Evolutionary conservation across 2,329 filamentous ascomycete genomes (phyloP).

Genomic region (Xylariaceae sp.): DNA sequence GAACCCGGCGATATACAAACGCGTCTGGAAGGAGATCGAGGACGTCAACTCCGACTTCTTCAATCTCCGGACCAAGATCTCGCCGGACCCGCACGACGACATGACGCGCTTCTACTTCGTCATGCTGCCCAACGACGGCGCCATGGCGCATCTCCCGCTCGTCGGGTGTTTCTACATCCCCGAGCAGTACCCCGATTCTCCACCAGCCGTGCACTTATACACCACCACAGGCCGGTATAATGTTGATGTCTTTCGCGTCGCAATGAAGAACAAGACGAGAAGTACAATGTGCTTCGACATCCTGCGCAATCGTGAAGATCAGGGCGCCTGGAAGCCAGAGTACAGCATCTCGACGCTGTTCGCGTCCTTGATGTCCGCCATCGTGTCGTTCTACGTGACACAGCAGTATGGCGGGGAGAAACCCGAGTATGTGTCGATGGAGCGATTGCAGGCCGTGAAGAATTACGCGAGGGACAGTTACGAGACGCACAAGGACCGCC

Average conservation of each 20-base stretch:
- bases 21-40: conserved; percentile 7
- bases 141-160: conserved; percentile 6
- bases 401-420: conserved; percentile 1
- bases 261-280: background rate
- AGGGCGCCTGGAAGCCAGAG: conserved; percentile 3
- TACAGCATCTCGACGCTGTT: conserved; percentile 7
- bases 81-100: conserved; percentile 4
- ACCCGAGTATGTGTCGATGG: conserved; percentile 9
- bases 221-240: conserved; percentile 7
- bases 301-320: conserved; percentile 1
- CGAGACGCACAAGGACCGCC: conserved; percentile 3
- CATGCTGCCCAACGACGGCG: conserved; percentile 8
- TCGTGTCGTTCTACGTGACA: conserved; percentile 9
- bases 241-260: conserved; percentile 5
- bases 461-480: background rate
- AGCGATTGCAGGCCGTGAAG: conserved; percentile 1
- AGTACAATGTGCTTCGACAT: conserved; percentile 9
- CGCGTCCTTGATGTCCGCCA: conserved; percentile 9
- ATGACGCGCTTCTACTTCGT: conserved; percentile 8
- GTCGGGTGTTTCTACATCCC: conserved; percentile 8
- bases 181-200: conserved; percentile 4
- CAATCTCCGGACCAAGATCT: conserved; percentile 9
- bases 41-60: conserved; percentile 9
- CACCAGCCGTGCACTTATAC: conserved; percentile 7
- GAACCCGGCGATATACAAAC: conserved; percentile 1